These are phyloP conservation scores for Pleurotus djamor DNA, from an alignment of 768 basidiomycete species.

Conservation along the genomic window DNA sequence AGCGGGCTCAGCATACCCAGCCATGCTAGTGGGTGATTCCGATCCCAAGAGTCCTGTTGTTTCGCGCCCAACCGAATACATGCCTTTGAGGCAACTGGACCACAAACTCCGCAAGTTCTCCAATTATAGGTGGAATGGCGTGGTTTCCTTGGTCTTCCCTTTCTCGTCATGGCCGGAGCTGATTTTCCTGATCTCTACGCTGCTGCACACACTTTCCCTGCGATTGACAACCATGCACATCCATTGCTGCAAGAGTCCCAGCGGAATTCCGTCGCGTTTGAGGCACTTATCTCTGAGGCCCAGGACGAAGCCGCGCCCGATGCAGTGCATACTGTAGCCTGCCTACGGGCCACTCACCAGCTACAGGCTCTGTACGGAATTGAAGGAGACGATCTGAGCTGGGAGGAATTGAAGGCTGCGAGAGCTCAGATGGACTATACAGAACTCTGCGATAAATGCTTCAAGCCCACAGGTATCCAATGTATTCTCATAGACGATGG, in stretches of 20 bases:
- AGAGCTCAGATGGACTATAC: conserved; percentile 46
- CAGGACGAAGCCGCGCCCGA: conserved; percentile 51
- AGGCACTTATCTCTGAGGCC: conserved; percentile 68
- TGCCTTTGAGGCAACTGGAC: too few relatives aligned
- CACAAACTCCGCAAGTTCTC: too few relatives aligned
- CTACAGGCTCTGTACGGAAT: conserved; percentile 50
- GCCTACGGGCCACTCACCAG: conserved; percentile 54
- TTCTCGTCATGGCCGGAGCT: not conserved
- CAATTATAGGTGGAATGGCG: too few relatives aligned
- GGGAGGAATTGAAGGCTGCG: conserved; percentile 57
- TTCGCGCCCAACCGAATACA: too few relatives aligned
- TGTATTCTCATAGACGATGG: conserved; percentile 77
- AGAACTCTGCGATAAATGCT: conserved; percentile 53
- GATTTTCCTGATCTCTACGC: conserved; percentile 16
- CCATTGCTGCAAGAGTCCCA: conserved; percentile 52
- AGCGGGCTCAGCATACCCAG: not conserved
- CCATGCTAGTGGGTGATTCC: not conserved
- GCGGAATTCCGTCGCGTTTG: conserved; percentile 50
- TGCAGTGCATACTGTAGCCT: conserved; percentile 54
- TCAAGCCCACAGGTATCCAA: conserved; percentile 58
- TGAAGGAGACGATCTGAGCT: conserved; percentile 31
- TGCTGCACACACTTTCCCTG: conserved; percentile 39
- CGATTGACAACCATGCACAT: conserved; percentile 82
- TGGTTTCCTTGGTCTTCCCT: not conserved
- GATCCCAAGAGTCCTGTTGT: too few relatives aligned